Evolutionary conservation across 257 asterid genomes (phyloP).

Genomic region (Solanum bulbocastanum): DNA sequence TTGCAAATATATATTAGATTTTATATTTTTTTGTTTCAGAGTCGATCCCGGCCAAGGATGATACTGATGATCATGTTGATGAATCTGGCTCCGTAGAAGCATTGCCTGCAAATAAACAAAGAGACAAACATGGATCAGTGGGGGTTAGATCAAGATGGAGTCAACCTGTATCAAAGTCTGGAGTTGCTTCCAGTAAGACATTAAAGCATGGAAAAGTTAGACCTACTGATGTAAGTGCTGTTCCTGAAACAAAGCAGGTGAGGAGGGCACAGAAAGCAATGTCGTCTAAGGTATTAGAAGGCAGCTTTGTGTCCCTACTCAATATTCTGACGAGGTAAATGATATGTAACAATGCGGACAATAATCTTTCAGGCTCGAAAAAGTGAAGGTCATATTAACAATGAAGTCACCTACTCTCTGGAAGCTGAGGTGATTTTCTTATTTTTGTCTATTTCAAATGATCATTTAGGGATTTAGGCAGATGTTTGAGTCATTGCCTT

Average conservation of each 20-base stretch:
- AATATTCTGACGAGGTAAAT: neutral
- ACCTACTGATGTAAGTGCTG: constrained; percentile 24
- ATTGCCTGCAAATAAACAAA: constrained; percentile 24
- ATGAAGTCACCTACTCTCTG: constrained; percentile 32
- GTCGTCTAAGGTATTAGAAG: constrained; percentile 37
- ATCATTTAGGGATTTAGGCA: neutral
- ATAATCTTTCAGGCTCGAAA: constrained; percentile 37
- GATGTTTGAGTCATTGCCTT: neutral
- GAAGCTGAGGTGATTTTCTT: constrained; percentile 44
- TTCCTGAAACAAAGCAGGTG: constrained; percentile 38
- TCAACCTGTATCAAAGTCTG: constrained; percentile 32
- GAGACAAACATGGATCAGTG: constrained; percentile 33
- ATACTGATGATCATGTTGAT: constrained; percentile 39
- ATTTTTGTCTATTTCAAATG: neutral
- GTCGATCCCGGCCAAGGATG: constrained; percentile 27
- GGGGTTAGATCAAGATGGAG: constrained; percentile 44
- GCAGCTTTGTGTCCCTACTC: neutral
- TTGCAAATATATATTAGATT: neutral
- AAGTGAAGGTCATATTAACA: constrained; percentile 32
- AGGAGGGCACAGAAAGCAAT: constrained; percentile 42
- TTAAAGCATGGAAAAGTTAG: constrained; percentile 51
- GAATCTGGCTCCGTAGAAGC: constrained; percentile 48
- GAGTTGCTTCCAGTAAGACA: constrained; percentile 32
- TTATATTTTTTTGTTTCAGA: constrained; percentile 12
- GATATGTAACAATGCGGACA: constrained; percentile 10